Conservation (phyloP, 345 rosid genomes). For the Barbarea vulgaris region DNA sequence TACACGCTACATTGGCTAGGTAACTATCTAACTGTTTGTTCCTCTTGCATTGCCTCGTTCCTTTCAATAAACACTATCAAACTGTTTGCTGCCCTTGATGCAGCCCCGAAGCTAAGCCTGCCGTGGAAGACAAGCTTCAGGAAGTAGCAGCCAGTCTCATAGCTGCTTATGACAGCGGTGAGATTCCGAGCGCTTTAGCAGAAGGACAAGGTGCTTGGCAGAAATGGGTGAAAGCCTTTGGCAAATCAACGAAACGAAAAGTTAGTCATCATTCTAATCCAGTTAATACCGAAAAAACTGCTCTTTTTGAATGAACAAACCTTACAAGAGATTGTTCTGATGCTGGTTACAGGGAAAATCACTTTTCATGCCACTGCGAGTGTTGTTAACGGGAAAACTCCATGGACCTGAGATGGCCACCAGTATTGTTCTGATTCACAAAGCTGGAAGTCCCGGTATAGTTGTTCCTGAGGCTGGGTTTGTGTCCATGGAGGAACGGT, state of each 20-base stretch:
- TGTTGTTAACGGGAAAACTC: conserved; percentile 82
- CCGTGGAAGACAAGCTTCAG: conserved; percentile 69
- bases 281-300: neutral
- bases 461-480: conserved; percentile 61
- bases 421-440: conserved; percentile 61
- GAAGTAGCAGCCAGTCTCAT: conserved; percentile 70
- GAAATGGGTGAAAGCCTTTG: conserved; percentile 89
- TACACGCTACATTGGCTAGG: conserved; percentile 69
- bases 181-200: conserved; percentile 64
- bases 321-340: conserved; percentile 17
- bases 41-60: neutral
- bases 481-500: conserved; percentile 64
- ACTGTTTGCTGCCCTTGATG: conserved; percentile 23
- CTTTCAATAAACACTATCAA: neutral
- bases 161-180: conserved; percentile 88
- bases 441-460: conserved; percentile 65
- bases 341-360: conserved; percentile 69
- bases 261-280: conserved; percentile 43
- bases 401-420: conserved; percentile 93
- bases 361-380: conserved; percentile 87
- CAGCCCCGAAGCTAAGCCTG: conserved; percentile 72
- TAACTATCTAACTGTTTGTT: conserved; percentile 40
- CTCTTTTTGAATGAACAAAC: conserved; percentile 11
- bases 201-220: conserved; percentile 85
- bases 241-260: conserved; percentile 81